phyloP scores from a whole-genome alignment of 2,329 filamentous ascomycete genomes.

The Blastomyces emzantsi region DNA sequence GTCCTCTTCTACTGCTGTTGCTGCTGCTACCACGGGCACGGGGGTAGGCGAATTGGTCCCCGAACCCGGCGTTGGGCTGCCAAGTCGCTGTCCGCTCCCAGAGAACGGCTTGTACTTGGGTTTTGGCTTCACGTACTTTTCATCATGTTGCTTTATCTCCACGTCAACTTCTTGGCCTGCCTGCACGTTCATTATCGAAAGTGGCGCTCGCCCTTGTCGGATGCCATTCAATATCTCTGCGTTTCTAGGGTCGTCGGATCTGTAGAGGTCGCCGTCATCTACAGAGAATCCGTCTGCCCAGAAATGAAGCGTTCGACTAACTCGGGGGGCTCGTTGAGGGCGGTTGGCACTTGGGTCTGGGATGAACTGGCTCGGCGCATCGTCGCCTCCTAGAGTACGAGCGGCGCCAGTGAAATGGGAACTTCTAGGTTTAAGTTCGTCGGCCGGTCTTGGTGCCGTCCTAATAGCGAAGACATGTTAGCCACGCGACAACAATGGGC shows the following conservation, averaged over 20 bases:
- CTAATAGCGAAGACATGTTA: constrained; percentile 13
- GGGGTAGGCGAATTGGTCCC: constrained; percentile 30
- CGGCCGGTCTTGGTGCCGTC: constrained; percentile 21
- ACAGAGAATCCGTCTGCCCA: constrained; percentile 59
- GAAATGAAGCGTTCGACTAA: constrained; percentile 52
- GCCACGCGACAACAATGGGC: constrained; percentile 12
- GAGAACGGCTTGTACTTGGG: constrained; percentile 55
- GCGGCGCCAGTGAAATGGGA: constrained; percentile 52
- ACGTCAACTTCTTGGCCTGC: constrained; percentile 57
- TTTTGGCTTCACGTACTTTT: constrained; percentile 55
- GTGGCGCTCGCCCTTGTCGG: constrained; percentile 53
- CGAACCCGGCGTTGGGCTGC: constrained; percentile 53
- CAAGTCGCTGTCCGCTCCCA: constrained; percentile 52
- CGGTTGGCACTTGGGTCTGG: constrained; percentile 41
- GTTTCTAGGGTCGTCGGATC: constrained; percentile 55
- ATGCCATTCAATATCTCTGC: constrained; percentile 54
- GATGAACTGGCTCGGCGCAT: constrained; percentile 50
- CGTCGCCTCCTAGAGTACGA: constrained; percentile 57
- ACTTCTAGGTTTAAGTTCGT: constrained; percentile 36
- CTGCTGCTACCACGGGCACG: constrained; percentile 23
- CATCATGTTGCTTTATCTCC: constrained; percentile 54
- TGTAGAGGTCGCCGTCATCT: constrained; percentile 55
- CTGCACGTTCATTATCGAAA: constrained; percentile 54
- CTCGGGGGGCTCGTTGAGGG: constrained; percentile 40
- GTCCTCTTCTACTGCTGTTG: constrained; percentile 18